A percentile compares a stretch with the other conserved stretches of the same genome.
phyloP scores from a whole-genome alignment of 2,329 filamentous ascomycete genomes.

The Macrophomina pseudophaseolina region DNA sequence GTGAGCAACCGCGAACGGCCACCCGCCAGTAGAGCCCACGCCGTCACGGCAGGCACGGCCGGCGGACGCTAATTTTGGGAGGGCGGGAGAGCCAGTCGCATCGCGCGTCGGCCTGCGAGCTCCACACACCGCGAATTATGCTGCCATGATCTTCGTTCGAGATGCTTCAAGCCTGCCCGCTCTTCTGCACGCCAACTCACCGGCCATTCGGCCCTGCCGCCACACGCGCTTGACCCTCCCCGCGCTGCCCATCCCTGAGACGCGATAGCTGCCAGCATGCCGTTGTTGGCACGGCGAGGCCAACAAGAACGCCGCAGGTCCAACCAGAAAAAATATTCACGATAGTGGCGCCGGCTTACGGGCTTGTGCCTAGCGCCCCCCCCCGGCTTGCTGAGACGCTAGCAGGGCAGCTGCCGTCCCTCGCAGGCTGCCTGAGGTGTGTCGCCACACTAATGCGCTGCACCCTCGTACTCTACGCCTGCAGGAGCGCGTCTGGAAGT shows the following conservation, averaged over 20 bases:
- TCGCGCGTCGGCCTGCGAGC: constrained; percentile 9
- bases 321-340: constrained; percentile 17
- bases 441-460: constrained; percentile 23
- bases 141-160: constrained; percentile 23
- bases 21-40: constrained; percentile 6
- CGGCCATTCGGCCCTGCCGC: constrained; percentile 24
- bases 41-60: constrained; percentile 18
- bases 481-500: constrained; percentile 19
- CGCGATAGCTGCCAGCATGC: background rate
- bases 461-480: constrained; percentile 11
- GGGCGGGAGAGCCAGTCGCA: constrained; percentile 24
- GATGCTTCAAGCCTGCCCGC: constrained; percentile 21
- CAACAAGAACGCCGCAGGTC: background rate
- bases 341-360: constrained; percentile 22
- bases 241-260: constrained; percentile 3
- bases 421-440: constrained; percentile 21
- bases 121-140: constrained; percentile 22
- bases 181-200: constrained; percentile 20
- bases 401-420: constrained; percentile 16
- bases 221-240: background rate
- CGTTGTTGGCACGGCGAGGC: background rate
- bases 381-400: constrained; percentile 7
- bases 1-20: constrained; percentile 14
- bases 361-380: constrained; percentile 10
- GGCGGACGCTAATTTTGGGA: constrained; percentile 25